Evolutionary conservation across 768 basidiomycete genomes (phyloP).

Genomic region (Boletus insuetus): DNA sequence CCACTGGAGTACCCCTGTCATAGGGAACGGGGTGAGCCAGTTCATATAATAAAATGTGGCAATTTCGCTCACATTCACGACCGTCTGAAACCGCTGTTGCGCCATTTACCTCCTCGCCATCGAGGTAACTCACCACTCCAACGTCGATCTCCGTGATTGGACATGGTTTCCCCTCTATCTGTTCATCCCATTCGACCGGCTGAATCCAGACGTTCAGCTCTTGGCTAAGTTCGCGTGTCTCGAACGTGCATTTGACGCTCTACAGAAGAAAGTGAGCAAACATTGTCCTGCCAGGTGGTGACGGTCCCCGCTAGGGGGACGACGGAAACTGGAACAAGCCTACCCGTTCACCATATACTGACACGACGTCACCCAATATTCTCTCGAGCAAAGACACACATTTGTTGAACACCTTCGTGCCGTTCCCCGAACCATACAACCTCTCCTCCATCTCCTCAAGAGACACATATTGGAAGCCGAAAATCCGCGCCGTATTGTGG

Average conservation of each 20-base stretch:
- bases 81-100: constrained; percentile 33
- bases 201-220: constrained; percentile 66
- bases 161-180: constrained; percentile 27
- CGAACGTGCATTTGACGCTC: constrained; percentile 61
- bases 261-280: constrained; percentile 17
- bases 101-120: constrained; percentile 36
- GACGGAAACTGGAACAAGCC: constrained; percentile 13
- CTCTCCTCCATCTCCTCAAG: constrained; percentile 83
- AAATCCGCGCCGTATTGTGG: constrained; percentile 82
- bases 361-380: constrained; percentile 54
- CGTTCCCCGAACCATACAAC: constrained; percentile 59
- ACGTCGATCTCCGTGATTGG: constrained; percentile 63
- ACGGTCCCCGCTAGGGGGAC: background rate
- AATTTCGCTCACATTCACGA: constrained; percentile 15
- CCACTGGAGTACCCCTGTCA: constrained; percentile 63
- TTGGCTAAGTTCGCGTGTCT: constrained; percentile 44
- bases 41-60: no score
- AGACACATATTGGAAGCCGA: constrained; percentile 93
- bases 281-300: background rate
- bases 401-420: constrained; percentile 72
- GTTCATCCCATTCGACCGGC: constrained; percentile 48
- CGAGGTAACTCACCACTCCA: constrained; percentile 43
- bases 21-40: background rate
- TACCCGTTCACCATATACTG: constrained; percentile 66
- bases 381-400: constrained; percentile 70